Evolutionary conservation across 352 stramenopile genomes (phyloP).

Genomic region (Globisporangium heterothallicum): DNA sequence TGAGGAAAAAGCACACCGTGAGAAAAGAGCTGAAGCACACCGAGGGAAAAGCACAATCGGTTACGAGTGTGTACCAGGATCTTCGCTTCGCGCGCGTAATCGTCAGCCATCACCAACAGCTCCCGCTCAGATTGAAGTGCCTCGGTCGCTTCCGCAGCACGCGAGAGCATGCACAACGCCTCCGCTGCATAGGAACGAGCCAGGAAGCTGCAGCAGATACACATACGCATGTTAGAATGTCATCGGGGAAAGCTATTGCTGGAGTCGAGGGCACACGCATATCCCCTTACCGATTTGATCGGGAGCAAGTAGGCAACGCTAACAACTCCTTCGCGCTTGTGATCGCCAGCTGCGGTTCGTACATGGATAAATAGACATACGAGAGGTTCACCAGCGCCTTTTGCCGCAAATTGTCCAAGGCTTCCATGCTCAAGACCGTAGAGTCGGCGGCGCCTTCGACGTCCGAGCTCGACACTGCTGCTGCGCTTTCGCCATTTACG

Average conservation of each 20-base stretch:
- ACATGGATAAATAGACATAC: constrained; percentile 90
- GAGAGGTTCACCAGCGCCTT: constrained; percentile 84
- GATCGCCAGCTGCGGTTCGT: constrained; percentile 87
- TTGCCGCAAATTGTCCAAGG: constrained; percentile 68
- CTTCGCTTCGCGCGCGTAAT: constrained; percentile 73
- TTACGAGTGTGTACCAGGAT: constrained; percentile 53
- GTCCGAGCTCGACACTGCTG: constrained; percentile 14
- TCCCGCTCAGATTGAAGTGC: constrained; percentile 67
- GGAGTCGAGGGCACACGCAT: no score
- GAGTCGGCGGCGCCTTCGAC: constrained; percentile 15
- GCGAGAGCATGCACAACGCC: constrained; percentile 85
- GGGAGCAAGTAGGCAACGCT: constrained; percentile 55
- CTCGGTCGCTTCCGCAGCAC: constrained; percentile 72
- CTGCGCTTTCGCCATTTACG: constrained; percentile 23
- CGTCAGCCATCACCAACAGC: constrained; percentile 68
- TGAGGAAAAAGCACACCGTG: not conserved
- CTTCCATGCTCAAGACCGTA: constrained; percentile 36
- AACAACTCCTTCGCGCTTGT: constrained; percentile 78
- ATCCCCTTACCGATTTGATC: constrained; percentile 47
- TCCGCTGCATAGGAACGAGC: constrained; percentile 87
- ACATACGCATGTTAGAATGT: not conserved
- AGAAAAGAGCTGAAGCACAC: constrained; percentile 2
- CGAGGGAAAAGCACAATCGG: not conserved
- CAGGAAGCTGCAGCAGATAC: constrained; percentile 49
- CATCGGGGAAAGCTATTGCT: no score